These are phyloP conservation scores for Arthrobotrys iridis DNA, from an alignment of 2,329 filamentous ascomycete genomes.

Conservation along the genomic window DNA sequence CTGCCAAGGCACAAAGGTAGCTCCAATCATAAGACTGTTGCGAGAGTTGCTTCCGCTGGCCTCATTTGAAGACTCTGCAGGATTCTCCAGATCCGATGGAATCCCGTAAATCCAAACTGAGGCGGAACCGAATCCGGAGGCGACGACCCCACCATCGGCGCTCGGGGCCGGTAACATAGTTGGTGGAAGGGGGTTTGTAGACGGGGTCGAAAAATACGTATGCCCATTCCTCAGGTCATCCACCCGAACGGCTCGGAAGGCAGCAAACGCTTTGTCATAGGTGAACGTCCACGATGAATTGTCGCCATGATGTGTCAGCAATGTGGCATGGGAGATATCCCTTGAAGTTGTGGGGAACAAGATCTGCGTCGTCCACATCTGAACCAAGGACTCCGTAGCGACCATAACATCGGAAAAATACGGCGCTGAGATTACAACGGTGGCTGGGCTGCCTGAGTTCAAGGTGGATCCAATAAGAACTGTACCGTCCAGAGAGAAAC, in stretches of 20 bases:
- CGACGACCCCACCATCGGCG: conserved; percentile 75
- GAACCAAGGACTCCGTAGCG: conserved; percentile 71
- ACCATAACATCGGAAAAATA: conserved; percentile 75
- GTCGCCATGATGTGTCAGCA: conserved; percentile 70
- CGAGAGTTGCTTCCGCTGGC: conserved; percentile 53
- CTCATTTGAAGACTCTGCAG: conserved; percentile 51
- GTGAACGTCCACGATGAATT: conserved; percentile 81
- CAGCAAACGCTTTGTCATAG: conserved; percentile 79
- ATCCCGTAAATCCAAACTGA: conserved; percentile 83
- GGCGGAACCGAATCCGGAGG: conserved; percentile 76
- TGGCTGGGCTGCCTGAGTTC: conserved; percentile 72
- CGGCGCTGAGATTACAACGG: conserved; percentile 80
- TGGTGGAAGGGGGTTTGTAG: conserved; percentile 66
- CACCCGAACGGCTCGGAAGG: conserved; percentile 78
- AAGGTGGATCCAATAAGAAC: conserved; percentile 80
- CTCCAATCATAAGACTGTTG: conserved; percentile 52
- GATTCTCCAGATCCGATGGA: conserved; percentile 73
- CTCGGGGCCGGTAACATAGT: conserved; percentile 75
- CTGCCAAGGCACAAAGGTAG: conserved; percentile 70
- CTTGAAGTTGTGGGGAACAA: conserved; percentile 82
- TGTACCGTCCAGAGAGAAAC: conserved; percentile 80
- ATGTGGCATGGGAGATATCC: conserved; percentile 79
- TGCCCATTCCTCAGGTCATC: conserved; percentile 79
- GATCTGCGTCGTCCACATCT: conserved; percentile 86
- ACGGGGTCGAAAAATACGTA: conserved; percentile 79